Evolutionary conservation across 2,329 filamentous ascomycete species (phyloP).

Genomic region (Parasarocladium wereldwijsianum): DNA sequence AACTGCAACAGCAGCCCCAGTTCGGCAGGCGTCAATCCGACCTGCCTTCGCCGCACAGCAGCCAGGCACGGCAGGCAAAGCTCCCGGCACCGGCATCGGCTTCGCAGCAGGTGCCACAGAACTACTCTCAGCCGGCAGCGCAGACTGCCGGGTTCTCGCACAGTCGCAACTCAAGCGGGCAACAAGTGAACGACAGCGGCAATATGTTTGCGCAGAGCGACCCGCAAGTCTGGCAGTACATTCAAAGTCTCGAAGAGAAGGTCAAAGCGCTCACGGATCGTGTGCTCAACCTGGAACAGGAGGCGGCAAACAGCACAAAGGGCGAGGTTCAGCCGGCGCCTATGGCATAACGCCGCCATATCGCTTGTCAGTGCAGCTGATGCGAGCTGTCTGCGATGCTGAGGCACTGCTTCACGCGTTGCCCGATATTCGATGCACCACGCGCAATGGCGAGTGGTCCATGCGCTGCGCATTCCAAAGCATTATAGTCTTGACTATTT

Average conservation of each 20-base stretch:
- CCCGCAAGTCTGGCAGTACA: conserved; percentile 55
- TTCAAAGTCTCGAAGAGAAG: conserved; percentile 52
- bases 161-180: conserved; percentile 24
- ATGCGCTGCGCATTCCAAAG: too few species aligned
- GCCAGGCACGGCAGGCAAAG: conserved; percentile 21
- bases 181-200: conserved; percentile 44
- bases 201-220: conserved; percentile 51
- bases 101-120: conserved; percentile 16
- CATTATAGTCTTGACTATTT: too few species aligned
- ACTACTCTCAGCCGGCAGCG: conserved; percentile 16
- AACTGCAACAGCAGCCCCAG: conserved; percentile 46
- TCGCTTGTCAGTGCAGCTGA: too few species aligned
- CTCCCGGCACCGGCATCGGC: conserved; percentile 19
- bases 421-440: too few species aligned
- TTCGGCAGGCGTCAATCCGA: conserved; percentile 39
- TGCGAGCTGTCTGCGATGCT: too few species aligned
- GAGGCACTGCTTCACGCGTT: too few species aligned
- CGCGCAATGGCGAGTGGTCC: too few species aligned
- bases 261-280: conserved; percentile 21
- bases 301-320: conserved; percentile 18
- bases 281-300: conserved; percentile 17
- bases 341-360: too few species aligned
- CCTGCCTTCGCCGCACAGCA: conserved; percentile 36
- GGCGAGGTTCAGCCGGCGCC: conserved; percentile 9
- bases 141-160: conserved; percentile 13